A percentile compares a stretch with the other conserved stretches of the same genome.
Conservation (phyloP, 495 filamentous ascomycete species). For the Bacidia rubella region DNA sequence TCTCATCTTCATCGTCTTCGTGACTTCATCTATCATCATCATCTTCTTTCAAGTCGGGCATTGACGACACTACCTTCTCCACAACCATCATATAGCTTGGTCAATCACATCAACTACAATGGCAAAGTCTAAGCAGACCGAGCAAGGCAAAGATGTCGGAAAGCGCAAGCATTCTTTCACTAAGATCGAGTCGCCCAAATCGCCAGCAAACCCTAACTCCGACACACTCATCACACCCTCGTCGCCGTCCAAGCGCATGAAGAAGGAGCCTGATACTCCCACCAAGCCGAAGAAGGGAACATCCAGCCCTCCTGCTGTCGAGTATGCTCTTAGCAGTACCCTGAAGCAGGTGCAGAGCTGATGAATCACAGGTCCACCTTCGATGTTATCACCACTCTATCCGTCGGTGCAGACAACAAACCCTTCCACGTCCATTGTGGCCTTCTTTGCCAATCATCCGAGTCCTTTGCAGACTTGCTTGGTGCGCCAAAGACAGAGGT, state of each 20-base stretch:
- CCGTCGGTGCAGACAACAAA: not conserved
- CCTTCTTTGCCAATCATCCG: not conserved
- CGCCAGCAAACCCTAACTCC: not conserved
- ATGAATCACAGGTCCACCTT: not conserved
- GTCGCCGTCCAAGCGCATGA: not conserved
- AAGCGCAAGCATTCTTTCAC: not conserved
- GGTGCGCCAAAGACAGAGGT: not conserved
- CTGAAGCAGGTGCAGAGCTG: no score
- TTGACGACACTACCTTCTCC: no score
- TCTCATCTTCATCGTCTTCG: no score
- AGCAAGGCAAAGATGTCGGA: not conserved
- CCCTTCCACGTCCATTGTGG: not conserved
- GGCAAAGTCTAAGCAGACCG: no score
- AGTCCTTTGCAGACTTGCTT: not conserved
- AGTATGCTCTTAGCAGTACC: not conserved
- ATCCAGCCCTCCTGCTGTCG: not conserved
- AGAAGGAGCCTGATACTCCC: not conserved
- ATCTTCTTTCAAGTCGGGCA: no score
- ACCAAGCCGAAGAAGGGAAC: not conserved
- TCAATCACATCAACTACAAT: no score
- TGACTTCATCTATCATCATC: no score
- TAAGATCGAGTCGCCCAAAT: not conserved
- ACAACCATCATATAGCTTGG: no score
- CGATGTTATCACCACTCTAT: not conserved
- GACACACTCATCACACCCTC: not conserved